A percentile compares a stretch with the other conserved stretches of the same genome.
Conservation (phyloP, 306 rosid species). For the Prunus dulcis region DNA sequence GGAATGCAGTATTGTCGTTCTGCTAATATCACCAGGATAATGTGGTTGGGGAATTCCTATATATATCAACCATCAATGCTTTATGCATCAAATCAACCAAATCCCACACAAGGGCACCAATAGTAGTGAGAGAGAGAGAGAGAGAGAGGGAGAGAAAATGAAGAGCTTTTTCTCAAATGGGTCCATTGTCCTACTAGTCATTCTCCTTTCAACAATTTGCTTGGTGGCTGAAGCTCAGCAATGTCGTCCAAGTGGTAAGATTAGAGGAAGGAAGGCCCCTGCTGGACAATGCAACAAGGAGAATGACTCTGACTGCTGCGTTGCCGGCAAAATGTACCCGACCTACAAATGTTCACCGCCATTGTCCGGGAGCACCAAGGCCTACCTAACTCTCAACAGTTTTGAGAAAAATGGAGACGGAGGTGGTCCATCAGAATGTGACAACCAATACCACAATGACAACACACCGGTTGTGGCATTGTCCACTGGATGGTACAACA, state of each 20-base stretch:
- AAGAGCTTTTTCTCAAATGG: constrained; percentile 6
- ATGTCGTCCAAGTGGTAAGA: constrained; percentile 22
- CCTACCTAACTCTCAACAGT: constrained; percentile 41
- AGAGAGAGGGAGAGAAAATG: background rate
- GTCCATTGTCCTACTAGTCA: background rate
- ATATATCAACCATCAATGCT: background rate
- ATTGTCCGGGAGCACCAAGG: constrained; percentile 25
- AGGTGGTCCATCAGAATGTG: constrained; percentile 37
- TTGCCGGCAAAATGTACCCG: constrained; percentile 22
- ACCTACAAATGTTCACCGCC: constrained; percentile 41
- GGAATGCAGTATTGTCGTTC: constrained; percentile 1
- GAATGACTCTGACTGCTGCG: constrained; percentile 26
- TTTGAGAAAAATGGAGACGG: constrained; percentile 44
- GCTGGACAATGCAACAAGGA: constrained; percentile 18
- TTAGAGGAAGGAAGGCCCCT: constrained; percentile 21
- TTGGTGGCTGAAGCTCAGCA: constrained; percentile 3
- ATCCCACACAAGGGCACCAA: background rate
- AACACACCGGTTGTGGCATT: constrained; percentile 33
- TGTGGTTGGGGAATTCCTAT: background rate
- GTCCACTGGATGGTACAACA: constrained; percentile 39
- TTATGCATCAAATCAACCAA: background rate
- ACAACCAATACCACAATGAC: constrained; percentile 35
- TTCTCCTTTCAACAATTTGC: background rate
- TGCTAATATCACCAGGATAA: background rate
- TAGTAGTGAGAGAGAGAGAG: background rate